Base-by-base conservation (phyloP, 441 rosid species). In the Aquilaria agallochum region DNA sequence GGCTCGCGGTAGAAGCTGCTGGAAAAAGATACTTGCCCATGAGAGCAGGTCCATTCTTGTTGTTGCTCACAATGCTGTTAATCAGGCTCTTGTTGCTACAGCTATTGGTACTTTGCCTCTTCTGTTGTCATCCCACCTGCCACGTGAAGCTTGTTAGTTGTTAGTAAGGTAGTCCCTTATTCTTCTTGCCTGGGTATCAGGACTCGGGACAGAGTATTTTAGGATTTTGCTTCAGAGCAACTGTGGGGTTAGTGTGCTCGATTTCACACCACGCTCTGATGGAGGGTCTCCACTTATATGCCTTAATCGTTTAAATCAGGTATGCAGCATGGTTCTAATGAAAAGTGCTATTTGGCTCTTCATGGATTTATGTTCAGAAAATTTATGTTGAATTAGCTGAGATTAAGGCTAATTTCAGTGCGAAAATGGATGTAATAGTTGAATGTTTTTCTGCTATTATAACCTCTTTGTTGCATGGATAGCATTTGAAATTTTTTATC, bases 1-100 rank as follows among this genome's bases (percentile, higher is more conserved):
- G 97, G 85, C 65, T 3, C 90, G 97, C 33, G 97, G 86, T 40
- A 72, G 83, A 45, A 85, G 66, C 70, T 86, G 89, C 69, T 90
- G 98, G 98, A 48, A 60, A 44, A 68, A 66, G 66, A 81, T 93
- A 40, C 83, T 90, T 63, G 77, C 80, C 44, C 94, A 93, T 66
- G 91, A 85, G 60, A 83, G 95, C 78, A 74, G 69, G 68, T 93
- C 89, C 47, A 80, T 85, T 77, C 98, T 93, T 59, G 91, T 93
- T 76, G 98, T 90, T 69, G 97, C 97, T 69, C 98, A 93, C 76
- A 93, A 93, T 76, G 98, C 97, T 69, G 87, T 90, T 67, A 88
- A 90, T 63, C 98, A 90, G 73, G 97, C 95, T 75, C 97, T 93
- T 62, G 61, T 90, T 72, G 94, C 91, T 13, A 82, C 97, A 4